Percentiles rank a stretch among this genome's conserved stretches.
phyloP scores from a whole-genome alignment of 164 flowering plant species.

The Macadamia tetraphylla region DNA sequence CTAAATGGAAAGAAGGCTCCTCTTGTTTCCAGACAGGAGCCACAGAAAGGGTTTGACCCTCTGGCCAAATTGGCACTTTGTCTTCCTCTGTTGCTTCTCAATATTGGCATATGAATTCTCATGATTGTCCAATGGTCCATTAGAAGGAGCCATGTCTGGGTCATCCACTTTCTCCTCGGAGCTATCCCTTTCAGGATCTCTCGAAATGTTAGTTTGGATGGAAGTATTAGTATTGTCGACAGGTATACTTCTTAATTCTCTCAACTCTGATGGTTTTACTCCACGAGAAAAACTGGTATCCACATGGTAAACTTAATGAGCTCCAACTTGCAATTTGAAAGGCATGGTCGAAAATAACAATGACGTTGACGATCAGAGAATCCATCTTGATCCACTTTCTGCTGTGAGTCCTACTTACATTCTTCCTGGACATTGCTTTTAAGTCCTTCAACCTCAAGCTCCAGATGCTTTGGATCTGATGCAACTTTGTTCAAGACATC shows the following conservation, averaged over 20 bases:
- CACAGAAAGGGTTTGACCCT: constrained; percentile 21
- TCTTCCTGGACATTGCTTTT: constrained; percentile 24
- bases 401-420: constrained; percentile 18
- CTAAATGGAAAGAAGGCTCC: constrained; percentile 7
- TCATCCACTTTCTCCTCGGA: constrained; percentile 24
- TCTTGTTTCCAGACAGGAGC: constrained; percentile 20
- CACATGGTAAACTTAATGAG: constrained; percentile 52
- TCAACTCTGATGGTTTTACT: constrained; percentile 26
- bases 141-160: constrained; percentile 17
- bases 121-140: constrained; percentile 4
- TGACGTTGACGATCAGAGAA: constrained; percentile 26
- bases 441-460: constrained; percentile 44
- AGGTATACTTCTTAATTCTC: constrained; percentile 51
- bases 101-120: constrained; percentile 5
- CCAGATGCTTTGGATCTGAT: constrained; percentile 63
- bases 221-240: constrained; percentile 18
- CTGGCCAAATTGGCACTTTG: constrained; percentile 16
- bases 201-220: constrained; percentile 8
- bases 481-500: constrained; percentile 72
- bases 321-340: constrained; percentile 16
- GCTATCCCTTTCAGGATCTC: constrained; percentile 27
- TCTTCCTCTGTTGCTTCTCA: constrained; percentile 20
- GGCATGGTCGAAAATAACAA: constrained; percentile 54
- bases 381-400: constrained; percentile 22
- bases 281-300: constrained; percentile 55